Conservation (phyloP, 1,284 basidiomycete species). For the Pseudozyma hubeiensis region DNA sequence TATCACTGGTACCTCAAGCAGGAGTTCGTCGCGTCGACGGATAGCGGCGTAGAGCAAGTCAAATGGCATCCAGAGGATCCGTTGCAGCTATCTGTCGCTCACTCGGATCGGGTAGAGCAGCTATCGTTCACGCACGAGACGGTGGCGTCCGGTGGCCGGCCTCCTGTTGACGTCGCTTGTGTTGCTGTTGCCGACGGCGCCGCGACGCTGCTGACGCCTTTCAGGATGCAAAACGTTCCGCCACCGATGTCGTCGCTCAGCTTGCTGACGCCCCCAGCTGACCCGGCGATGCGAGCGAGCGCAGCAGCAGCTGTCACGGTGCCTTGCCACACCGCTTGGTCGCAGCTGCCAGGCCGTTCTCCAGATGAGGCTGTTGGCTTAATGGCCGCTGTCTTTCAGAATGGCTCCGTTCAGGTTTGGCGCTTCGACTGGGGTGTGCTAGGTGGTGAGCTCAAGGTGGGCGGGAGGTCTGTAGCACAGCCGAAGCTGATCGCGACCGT, state of each 20-base stretch:
- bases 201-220: slow-evolving; percentile 86
- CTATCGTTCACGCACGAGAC: slow-evolving; percentile 83
- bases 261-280: slow-evolving; percentile 70
- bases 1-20: slow-evolving; percentile 83
- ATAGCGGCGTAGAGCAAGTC: slow-evolving; percentile 72
- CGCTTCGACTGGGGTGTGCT: slow-evolving; percentile 62
- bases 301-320: slow-evolving; percentile 17
- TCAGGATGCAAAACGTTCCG: slow-evolving; percentile 91
- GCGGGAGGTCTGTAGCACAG: slow-evolving; percentile 35
- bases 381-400: slow-evolving; percentile 76
- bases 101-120: slow-evolving; percentile 73
- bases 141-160: slow-evolving; percentile 74
- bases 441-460: slow-evolving; percentile 32
- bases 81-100: slow-evolving; percentile 75
- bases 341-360: slow-evolving; percentile 73
- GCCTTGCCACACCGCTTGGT: slow-evolving; percentile 72
- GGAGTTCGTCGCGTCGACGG: slow-evolving; percentile 37
- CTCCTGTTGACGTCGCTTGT: slow-evolving; percentile 82
- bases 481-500: slow-evolving; percentile 30
- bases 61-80: slow-evolving; percentile 89
- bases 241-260: slow-evolving; percentile 90
- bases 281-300: slow-evolving; percentile 17
- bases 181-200: slow-evolving; percentile 93
- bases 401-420: slow-evolving; percentile 75
- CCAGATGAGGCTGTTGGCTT: slow-evolving; percentile 70